These are phyloP conservation scores for Melanomma pulvis-pyrius DNA, from an alignment of 495 filamentous ascomycete genomes.

Conservation along the genomic window DNA sequence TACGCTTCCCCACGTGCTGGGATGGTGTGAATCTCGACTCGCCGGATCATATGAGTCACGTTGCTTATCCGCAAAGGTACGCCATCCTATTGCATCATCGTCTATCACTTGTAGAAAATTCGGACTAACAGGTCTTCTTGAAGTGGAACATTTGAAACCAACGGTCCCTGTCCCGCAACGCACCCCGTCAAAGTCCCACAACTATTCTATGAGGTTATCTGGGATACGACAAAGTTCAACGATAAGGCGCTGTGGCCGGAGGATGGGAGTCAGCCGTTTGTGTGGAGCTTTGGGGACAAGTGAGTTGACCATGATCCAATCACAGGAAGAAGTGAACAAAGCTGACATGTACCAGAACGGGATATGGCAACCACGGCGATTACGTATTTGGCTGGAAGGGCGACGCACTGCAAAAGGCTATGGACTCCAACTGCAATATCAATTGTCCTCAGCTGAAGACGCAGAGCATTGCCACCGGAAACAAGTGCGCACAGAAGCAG, in stretches of 20 bases:
- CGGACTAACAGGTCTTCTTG: neutral
- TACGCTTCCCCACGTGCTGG: conserved; percentile 46
- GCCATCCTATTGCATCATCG: neutral
- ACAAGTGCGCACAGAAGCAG: conserved; percentile 18
- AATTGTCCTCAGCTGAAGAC: conserved; percentile 23
- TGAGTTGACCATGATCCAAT: neutral
- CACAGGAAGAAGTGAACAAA: neutral
- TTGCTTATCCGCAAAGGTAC: conserved; percentile 22
- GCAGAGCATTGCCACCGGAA: conserved; percentile 14
- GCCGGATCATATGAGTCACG: conserved; percentile 55
- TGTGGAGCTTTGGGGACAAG: conserved; percentile 26
- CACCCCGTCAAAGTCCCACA: conserved; percentile 29
- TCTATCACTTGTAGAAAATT: neutral
- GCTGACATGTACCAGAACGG: neutral
- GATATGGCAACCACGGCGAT: conserved; percentile 21
- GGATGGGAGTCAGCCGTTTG: conserved; percentile 31
- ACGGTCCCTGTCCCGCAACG: conserved; percentile 24
- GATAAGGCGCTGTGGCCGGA: conserved; percentile 23
- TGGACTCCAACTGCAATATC: conserved; percentile 21
- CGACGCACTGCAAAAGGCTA: conserved; percentile 26
- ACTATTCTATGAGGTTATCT: conserved; percentile 27
- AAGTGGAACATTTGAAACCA: conserved; percentile 25
- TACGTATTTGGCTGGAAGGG: conserved; percentile 33
- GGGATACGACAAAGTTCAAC: conserved; percentile 28
- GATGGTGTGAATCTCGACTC: conserved; percentile 59